Evolutionary conservation across 1,284 basidiomycete genomes (phyloP), one percentile per base, ranked within the genome.

Genomic region (Cutaneotrichosporon cyanovorans): DNA sequence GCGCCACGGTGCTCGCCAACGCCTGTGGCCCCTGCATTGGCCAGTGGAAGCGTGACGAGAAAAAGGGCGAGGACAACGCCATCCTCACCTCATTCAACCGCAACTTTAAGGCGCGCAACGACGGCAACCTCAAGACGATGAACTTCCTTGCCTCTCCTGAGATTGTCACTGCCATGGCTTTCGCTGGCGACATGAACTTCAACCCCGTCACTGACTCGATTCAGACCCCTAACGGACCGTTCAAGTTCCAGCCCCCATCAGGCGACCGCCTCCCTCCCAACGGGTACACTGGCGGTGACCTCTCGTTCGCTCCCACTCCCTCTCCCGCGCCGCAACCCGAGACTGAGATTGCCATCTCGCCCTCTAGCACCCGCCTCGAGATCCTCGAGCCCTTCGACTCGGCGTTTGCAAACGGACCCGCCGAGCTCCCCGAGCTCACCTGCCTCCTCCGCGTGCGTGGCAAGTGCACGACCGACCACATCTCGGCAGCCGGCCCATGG

Each of bases 11-110:
- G 14, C 77, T 99, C 25, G 93, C 95, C 12, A 99, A 99, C 69
- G 95, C 95, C 1, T 98, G 95, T 61, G 95, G 95, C 44, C 95
- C 95, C 25, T 99, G 95, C 69, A 98, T 98, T 60, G 95, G 95
- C 33, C 95, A 97, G 74, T 99, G 95, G 95, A 91, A 97, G 71
- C 82, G 95, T 36, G 83, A 85, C 46, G 91, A 92, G 56, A 82
- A 84, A 62, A 81, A 88, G 66, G 84, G 80, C 46, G 85, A 96
- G 72, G 87, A 96, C 66, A 98, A 98, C 66, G 87, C 91, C 21
- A 98, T 98, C 60, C 73, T 98, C 42, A 96, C 95, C 4, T 95
- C 90, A 36, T 98, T 97, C 77, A 99, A 99, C 74, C 82, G 80
- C 32, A 88, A 98, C 75, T 98, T 99, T 78, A 91, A 89, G 72